Evolutionary conservation across 1,139 yeast genomes (phyloP), one percentile per base, ranked within the genome.

Genomic region (Scheffersomyces parashehatae): DNA sequence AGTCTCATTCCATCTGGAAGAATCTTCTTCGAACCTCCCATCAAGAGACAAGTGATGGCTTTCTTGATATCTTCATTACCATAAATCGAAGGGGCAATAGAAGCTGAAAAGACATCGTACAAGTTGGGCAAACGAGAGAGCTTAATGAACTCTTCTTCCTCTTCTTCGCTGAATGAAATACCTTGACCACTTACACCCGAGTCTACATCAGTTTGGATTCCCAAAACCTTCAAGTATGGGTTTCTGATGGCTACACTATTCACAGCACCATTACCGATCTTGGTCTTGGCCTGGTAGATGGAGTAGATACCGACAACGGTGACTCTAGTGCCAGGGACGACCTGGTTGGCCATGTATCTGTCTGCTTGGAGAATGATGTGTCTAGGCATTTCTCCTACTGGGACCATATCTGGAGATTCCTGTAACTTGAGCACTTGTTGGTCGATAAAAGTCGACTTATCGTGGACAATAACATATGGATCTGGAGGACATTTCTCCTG

Each of bases 361-460:
- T 95, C 99, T 15, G 91, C 88, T 40, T 95, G 88, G 53, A 95
- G 74, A 48, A 89, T 65, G 40, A 95, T 86, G 58, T 93, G 96
- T 55, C 99, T 82, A 11, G 99, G 99, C 91, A 93, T 86, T 70
- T 93, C 99, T 50, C 99, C 99, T 15, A 93, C 96, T 2, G 99
- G 99, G 1, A 93, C 98, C 85, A 88, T 87, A 63, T 93, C 99
- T 11, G 99, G 98, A 12, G 95, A 79, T 62, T 93, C 99, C 64
- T 93, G 99, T 43, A 95, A 75, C 62, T 95, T 95, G 58, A 95
- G 76, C 24, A 87, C 83, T 65, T 95, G 99, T 63, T 95, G 98
- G 65, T 95, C 99, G 45, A 93, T 86, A 62, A 91, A 95, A 13
- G 81, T 74, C 1, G 97, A 90, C 60, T 89, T 88, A 62, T 93